Evolutionary conservation across 2,329 filamentous ascomycete genomes (phyloP), one percentile per base, ranked within the genome.

Genomic region (Sporothrix curviconia): DNA sequence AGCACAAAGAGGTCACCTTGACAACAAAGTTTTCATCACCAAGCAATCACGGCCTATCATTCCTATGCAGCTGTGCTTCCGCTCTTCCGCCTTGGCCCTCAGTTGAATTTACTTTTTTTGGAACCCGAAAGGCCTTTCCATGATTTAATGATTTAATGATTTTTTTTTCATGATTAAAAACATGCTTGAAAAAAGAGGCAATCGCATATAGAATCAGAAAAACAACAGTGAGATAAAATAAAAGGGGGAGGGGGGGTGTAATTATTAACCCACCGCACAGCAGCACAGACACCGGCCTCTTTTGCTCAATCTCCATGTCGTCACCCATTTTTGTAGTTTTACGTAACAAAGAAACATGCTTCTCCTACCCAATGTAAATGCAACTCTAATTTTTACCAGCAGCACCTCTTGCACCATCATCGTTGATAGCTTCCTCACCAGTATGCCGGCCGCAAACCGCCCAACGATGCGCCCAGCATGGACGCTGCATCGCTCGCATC

Each of bases 391-490:
- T 39, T 44, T 30, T 15, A 14, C 4, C 24, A 11, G 17, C 25
- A n/a, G 12, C 28, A 30, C 14, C 19, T 11, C 32, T 11, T 46
- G 12, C 22, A 32, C 34, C 25, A 30, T 14, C 28, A 5, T 42
- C 30, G 7, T 15, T 15, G 9, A 34, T 51, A 7, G 4, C 12
- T 25, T 19, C n/a, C 30, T 53, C 63, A 70, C 67, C 67, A 70
- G 60, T 69, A 69, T 14, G 60, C 60, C 17, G 66, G 63, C 40
- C 68, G 62, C 55, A 70, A 50, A 3, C 67, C 68, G 24, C 79
- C 75, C 68, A 86, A 84, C 64, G 76, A 80, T 19, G 79, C 75
- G 24, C 79, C 76, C 63, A 79, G 63, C 5, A 77, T 71, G 55
- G 78, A 73, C 15, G 74, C 42, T 58, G 76, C 78, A 7, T 51